Conservation (phyloP, 2,329 filamentous ascomycete species). For the Phialemonium atrogriseum region DNA sequence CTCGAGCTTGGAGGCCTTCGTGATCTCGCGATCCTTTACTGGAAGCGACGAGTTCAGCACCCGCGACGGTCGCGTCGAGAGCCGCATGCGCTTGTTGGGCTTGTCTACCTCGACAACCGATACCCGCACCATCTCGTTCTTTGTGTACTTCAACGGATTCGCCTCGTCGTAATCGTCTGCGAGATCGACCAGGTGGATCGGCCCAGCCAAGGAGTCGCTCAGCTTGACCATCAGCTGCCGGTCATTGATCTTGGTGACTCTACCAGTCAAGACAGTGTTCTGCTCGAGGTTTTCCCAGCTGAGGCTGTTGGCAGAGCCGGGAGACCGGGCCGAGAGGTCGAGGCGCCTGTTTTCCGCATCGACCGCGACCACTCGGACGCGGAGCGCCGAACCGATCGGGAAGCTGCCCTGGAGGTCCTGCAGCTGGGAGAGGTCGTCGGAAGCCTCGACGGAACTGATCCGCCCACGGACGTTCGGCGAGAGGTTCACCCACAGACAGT, state of each 20-base stretch:
- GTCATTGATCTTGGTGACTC: slow-evolving; percentile 79
- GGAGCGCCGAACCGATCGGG: slow-evolving; percentile 81
- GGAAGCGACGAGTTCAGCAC: slow-evolving; percentile 78
- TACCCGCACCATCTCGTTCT: slow-evolving; percentile 83
- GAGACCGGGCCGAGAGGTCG: slow-evolving; percentile 73
- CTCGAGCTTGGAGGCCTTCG: slow-evolving; percentile 59
- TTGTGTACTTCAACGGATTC: slow-evolving; percentile 65
- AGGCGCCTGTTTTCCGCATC: slow-evolving; percentile 66
- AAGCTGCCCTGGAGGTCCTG: slow-evolving; percentile 72
- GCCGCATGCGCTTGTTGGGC: slow-evolving; percentile 72
- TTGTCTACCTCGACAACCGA: slow-evolving; percentile 73
- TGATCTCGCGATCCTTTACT: slow-evolving; percentile 75
- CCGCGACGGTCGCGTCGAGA: slow-evolving; percentile 80
- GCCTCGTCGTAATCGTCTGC: slow-evolving; percentile 79
- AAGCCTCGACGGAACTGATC: slow-evolving; percentile 73
- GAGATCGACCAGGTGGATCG: slow-evolving; percentile 75
- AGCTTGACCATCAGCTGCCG: slow-evolving; percentile 79
- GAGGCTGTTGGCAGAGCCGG: slow-evolving; percentile 46
- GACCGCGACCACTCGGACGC: slow-evolving; percentile 67
- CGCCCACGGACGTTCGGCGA: slow-evolving; percentile 82
- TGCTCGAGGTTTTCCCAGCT: slow-evolving; percentile 64
- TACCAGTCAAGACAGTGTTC: slow-evolving; percentile 74
- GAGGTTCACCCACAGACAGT: slow-evolving; percentile 83
- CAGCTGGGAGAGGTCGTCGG: slow-evolving; percentile 74
- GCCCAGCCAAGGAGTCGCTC: slow-evolving; percentile 69